Evolutionary conservation across 495 filamentous ascomycete species (phyloP), one percentile per base, ranked within the genome.

Genomic region (Collariella sp.): DNA sequence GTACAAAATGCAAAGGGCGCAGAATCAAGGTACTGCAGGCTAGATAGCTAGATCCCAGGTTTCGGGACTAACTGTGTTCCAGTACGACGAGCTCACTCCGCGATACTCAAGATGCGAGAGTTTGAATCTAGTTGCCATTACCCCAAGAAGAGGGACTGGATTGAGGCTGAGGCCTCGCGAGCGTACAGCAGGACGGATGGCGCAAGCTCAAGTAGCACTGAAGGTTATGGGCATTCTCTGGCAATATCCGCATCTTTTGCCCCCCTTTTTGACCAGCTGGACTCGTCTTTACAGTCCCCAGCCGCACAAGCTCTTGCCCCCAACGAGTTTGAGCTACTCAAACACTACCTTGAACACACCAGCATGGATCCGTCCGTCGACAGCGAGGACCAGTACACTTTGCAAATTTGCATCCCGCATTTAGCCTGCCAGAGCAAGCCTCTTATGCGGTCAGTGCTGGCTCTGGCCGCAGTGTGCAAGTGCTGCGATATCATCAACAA

Each of bases 291-390:
- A 38, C 54, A 19, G 12, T 52, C 49, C 1, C 55, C 41, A 18
- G 41, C 38, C 2, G 54, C 54, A 3, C 43, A 59, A 42, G 47
- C 43, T 12, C 63, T 74, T 1, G 54, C 62, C 5, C 59, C 65
- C 10, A 60, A 54, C 23, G 72, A 74, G 24, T 61, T 69, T 35
- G 62, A 63, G 38, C 62, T 75, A 2, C 40, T 75, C 11, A 57
- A 56, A 24, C 70, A 74, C 62, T 75, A 71, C 39, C 61, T 74
- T 26, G 63, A 67, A 12, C 71, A 75, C 60, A 75, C 71, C 1
- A 71, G 72, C 57, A 67, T 50, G 36, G 64, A 64, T n/a, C 46
- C 61, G 12, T 66, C 69, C 0, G 55, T 70, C 16, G 67, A 69
- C 42, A 39, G 63, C 15, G 57, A 67, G 0, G 71, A 74, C 40